These are phyloP conservation scores for Solioccasus polychromus DNA, from an alignment of 768 basidiomycete genomes.

Conservation along the genomic window DNA sequence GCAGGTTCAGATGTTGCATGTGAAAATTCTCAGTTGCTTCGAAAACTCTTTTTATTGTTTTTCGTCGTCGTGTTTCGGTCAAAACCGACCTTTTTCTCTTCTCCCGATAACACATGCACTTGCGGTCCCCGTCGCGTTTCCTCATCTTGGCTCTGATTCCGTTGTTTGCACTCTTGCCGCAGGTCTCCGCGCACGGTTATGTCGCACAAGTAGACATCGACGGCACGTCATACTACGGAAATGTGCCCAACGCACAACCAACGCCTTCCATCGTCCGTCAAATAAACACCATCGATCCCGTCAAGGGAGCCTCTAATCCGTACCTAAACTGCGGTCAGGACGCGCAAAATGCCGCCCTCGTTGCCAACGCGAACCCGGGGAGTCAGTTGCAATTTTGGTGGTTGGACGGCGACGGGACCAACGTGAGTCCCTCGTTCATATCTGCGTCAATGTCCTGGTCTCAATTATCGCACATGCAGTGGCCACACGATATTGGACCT, in stretches of 20 bases:
- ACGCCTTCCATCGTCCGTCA: constrained; percentile 43
- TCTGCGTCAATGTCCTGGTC: not conserved
- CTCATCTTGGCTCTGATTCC: not conserved
- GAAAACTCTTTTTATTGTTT: too few relatives aligned
- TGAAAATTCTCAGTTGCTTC: too few relatives aligned
- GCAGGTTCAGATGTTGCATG: not conserved
- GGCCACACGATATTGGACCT: constrained; percentile 63
- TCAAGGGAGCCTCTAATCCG: constrained; percentile 56
- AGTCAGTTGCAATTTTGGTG: constrained; percentile 54
- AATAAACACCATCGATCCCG: constrained; percentile 41
- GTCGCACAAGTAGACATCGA: constrained; percentile 42
- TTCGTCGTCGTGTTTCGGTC: too few relatives aligned
- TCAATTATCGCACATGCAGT: constrained; percentile 23
- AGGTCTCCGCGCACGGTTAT: constrained; percentile 44
- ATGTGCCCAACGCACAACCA: constrained; percentile 39
- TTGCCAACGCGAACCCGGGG: constrained; percentile 59
- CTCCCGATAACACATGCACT: constrained; percentile 13
- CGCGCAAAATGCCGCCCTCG: constrained; percentile 46
- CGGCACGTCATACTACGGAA: constrained; percentile 42
- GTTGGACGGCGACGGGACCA: constrained; percentile 42
- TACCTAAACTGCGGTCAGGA: constrained; percentile 59
- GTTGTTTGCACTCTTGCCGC: constrained; percentile 11
- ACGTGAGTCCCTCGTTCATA: constrained; percentile 23
- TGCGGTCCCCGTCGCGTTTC: not conserved
- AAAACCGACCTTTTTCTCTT: constrained; percentile 5